phyloP scores from a whole-genome alignment of 805 yeast genomes.

The Ogataea sp. region DNA sequence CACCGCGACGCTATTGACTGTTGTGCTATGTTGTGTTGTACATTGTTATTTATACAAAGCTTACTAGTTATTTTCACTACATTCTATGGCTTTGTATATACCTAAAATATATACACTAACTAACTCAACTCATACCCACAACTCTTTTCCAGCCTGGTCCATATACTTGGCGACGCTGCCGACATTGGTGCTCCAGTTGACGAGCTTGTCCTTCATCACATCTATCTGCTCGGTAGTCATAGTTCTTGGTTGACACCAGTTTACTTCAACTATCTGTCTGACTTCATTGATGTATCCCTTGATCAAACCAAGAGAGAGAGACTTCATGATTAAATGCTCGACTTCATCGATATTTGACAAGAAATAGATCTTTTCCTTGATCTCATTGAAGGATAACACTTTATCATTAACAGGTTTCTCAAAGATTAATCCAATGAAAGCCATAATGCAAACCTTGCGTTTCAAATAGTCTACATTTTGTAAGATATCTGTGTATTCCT shows the following conservation, averaged over 20 bases:
- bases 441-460: constrained; percentile 89
- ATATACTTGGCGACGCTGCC: constrained; percentile 53
- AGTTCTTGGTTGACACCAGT: constrained; percentile 96
- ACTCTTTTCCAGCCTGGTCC: constrained; percentile 50
- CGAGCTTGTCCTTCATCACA: constrained; percentile 64
- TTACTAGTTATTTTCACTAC: too few relatives aligned
- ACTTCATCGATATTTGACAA: constrained; percentile 60
- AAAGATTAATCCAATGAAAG: constrained; percentile 82
- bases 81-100: too few relatives aligned
- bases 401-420: constrained; percentile 67
- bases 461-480: constrained; percentile 58
- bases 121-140: constrained; percentile 41
- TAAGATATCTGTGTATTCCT: constrained; percentile 28
- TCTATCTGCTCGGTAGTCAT: constrained; percentile 76
- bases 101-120: not conserved
- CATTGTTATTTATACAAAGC: not conserved
- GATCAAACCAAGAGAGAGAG: constrained; percentile 74
- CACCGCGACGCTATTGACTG: too few relatives aligned
- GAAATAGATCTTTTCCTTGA: constrained; percentile 60
- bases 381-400: constrained; percentile 62
- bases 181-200: constrained; percentile 74
- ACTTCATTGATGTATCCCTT: constrained; percentile 91
- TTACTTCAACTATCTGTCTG: constrained; percentile 63
- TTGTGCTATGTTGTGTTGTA: not conserved
- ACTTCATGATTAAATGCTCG: constrained; percentile 87